Evolutionary conservation across 192 early-diverging fungal species (phyloP), one percentile per base, ranked within the genome.

Genomic region (Borealophlyctis nickersoniae): DNA sequence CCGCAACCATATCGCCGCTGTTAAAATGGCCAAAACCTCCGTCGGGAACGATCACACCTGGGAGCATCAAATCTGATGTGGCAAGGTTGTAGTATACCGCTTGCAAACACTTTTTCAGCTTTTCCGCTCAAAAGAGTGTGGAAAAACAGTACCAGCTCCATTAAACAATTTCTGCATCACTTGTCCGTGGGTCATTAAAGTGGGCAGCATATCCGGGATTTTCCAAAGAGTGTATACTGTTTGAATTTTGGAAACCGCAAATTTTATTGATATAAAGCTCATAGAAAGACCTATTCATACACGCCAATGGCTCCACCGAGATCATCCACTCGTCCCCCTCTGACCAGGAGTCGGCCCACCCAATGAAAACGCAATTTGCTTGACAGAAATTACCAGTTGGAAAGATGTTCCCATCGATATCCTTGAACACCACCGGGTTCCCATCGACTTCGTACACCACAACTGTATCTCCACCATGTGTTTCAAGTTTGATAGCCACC

Each of bases 221-320:
- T 68, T 71, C 92, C 92, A 92, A 39, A 90, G 74, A 19, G 82
- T 87, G 60, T 94, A 92, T 3, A 94, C 86, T 87, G 58, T 26
- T 3, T 24, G 34, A 4, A 49, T 24, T 5, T 63, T 24, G 5
- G 45, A 19, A 9, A 16, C 54, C 9, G 39, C 52, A n/a, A 49
- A 32, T 31, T 7, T 52, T 56, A 70, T 4, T 35, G 16, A 48
- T 24, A 26, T 56, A n/a, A 23, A 7, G 33, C 16, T 27, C 19
- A n/a, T 4, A 31, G 9, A 23, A 51, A 0, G 13, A 23, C 2
- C 36, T 23, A 13, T 35, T 49, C 26, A 24, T 26, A 22, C 35
- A 27, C 36, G 57, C 16, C 29, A 30, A 34, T 58, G 2, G 22
- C 53, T n/a, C n/a, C n/a, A n/a, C n/a, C 53, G 53, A 22, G 14